Evolutionary conservation across 2,329 filamentous ascomycete genomes (phyloP).

Genomic region (Arthroderma sp.): DNA sequence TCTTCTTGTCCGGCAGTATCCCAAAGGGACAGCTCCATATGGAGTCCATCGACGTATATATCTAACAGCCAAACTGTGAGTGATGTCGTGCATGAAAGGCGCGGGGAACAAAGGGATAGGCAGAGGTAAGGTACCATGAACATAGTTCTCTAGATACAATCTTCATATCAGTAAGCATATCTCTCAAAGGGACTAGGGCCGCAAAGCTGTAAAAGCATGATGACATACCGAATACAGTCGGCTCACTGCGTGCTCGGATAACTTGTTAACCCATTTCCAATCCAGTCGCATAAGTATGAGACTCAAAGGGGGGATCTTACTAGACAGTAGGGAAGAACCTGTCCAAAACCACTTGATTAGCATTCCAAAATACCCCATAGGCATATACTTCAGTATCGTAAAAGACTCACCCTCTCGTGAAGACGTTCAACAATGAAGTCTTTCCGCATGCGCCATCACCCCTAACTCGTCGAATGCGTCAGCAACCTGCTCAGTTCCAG

Average conservation of each 20-base stretch:
- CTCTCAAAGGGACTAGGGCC: neutral
- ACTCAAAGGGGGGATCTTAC: conserved; percentile 28
- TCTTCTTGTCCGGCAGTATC: conserved; percentile 98
- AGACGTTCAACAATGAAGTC: conserved; percentile 93
- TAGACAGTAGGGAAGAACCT: conserved; percentile 97
- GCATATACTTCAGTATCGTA: neutral
- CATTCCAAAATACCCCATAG: too few relatives aligned
- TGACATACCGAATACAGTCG: conserved; percentile 66
- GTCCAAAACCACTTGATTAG: conserved; percentile 6
- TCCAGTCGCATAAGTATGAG: conserved; percentile 12
- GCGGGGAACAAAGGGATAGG: neutral
- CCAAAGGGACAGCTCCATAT: conserved; percentile 96
- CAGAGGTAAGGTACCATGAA: conserved; percentile 57
- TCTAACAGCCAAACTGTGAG: conserved; percentile 40
- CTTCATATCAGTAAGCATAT: conserved; percentile 1
- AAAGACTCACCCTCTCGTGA: conserved; percentile 73
- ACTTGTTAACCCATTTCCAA: conserved; percentile 1
- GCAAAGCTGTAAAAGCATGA: neutral
- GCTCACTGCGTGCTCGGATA: conserved; percentile 46
- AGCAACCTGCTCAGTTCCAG: neutral
- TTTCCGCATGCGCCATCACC: conserved; percentile 95
- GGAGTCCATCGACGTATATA: conserved; percentile 93
- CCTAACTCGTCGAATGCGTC: conserved; percentile 33
- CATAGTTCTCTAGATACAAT: conserved; percentile 66
- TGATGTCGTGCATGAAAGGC: conserved; percentile 12